These are phyloP conservation scores for Rhizoclosmatium sp. DNA, from an alignment of 192 early-diverging fungal genomes.

Conservation along the genomic window DNA sequence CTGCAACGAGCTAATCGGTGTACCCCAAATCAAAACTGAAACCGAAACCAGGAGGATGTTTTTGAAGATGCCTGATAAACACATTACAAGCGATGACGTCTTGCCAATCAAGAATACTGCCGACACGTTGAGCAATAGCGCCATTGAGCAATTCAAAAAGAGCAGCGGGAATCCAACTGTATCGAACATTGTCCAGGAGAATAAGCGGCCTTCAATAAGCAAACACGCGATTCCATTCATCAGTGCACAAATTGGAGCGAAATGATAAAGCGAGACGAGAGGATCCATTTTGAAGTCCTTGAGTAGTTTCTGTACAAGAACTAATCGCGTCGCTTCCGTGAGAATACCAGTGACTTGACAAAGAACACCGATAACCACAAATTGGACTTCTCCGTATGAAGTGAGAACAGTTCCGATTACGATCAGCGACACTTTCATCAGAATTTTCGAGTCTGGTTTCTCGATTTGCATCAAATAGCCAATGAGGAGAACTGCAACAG, in stretches of 20 bases:
- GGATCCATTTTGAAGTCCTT: constrained; percentile 48
- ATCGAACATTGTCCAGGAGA: not conserved
- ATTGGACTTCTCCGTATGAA: constrained; percentile 44
- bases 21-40: constrained; percentile 40
- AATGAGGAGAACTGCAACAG: constrained; percentile 43
- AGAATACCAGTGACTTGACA: constrained; percentile 39
- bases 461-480: constrained; percentile 14
- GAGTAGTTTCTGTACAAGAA: constrained; percentile 46
- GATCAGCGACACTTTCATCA: constrained; percentile 39
- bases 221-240: constrained; percentile 45
- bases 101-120: constrained; percentile 49
- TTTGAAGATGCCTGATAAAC: constrained; percentile 49
- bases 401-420: constrained; percentile 46
- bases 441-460: constrained; percentile 11
- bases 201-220: constrained; percentile 22
- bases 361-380: constrained; percentile 37
- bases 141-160: constrained; percentile 39
- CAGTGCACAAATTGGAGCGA: constrained; percentile 50
- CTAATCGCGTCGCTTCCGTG: constrained; percentile 42
- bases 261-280: constrained; percentile 42
- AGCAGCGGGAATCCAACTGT: constrained; percentile 29
- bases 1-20: constrained; percentile 35
- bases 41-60: constrained; percentile 46
- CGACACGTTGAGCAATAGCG: constrained; percentile 47
- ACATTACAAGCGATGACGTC: constrained; percentile 51